phyloP scores from a whole-genome alignment of 352 stramenopile genomes.

The Phytophthora citrophthora region DNA sequence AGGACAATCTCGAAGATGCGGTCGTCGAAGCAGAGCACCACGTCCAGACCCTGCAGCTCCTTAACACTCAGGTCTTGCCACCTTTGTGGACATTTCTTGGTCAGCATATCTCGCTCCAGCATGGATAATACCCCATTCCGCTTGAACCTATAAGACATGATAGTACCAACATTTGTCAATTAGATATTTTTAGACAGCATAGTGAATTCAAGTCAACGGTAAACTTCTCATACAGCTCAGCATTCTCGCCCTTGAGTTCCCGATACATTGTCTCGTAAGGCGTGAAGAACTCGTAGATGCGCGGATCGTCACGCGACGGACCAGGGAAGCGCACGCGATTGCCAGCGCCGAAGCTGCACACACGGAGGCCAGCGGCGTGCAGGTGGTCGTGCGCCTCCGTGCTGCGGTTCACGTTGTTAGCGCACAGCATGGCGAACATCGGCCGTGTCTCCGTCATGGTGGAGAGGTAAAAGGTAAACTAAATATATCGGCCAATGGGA shows the following conservation, averaged over 20 bases:
- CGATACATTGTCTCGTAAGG: slow-evolving; percentile 88
- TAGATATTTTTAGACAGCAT: not conserved
- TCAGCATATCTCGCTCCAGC: slow-evolving; percentile 88
- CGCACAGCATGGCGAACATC: slow-evolving; percentile 90
- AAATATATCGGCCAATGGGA: not conserved
- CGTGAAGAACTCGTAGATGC: slow-evolving; percentile 90
- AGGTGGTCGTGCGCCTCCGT: slow-evolving; percentile 90
- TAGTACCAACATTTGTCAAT: slow-evolving; percentile 13
- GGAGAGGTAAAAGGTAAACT: not conserved
- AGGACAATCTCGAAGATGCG: slow-evolving; percentile 90
- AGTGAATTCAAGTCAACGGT: slow-evolving; percentile 5
- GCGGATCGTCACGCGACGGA: slow-evolving; percentile 72
- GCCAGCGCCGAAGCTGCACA: slow-evolving; percentile 86
- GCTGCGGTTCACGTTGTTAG: slow-evolving; percentile 92
- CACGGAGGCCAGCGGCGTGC: slow-evolving; percentile 73
- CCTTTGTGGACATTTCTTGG: slow-evolving; percentile 84
- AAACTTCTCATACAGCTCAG: slow-evolving; percentile 49
- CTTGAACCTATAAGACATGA: slow-evolving; percentile 56
- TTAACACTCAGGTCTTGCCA: slow-evolving; percentile 84
- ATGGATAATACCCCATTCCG: slow-evolving; percentile 87
- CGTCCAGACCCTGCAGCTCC: slow-evolving; percentile 79
- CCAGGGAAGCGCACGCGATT: slow-evolving; percentile 89
- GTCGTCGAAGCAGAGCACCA: slow-evolving; percentile 92
- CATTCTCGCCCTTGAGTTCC: slow-evolving; percentile 82
- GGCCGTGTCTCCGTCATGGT: slow-evolving; percentile 25